phyloP scores from a whole-genome alignment of 352 stramenopile species.

The Aphanomyces invadans region DNA sequence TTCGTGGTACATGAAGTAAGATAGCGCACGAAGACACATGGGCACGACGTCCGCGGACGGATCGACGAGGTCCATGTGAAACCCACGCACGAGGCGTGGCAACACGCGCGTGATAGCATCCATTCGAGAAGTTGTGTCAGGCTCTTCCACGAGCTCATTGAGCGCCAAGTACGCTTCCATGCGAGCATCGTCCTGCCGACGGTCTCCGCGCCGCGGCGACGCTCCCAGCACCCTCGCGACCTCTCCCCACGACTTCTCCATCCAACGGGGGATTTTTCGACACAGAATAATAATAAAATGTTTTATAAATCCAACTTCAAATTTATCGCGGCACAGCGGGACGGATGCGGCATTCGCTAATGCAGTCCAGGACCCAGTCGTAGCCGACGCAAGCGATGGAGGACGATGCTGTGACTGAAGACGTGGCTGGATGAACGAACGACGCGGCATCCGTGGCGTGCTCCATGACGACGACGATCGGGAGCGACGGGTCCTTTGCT shows the following conservation, averaged over 20 bases:
- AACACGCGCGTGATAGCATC: neutral
- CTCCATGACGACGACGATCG: slow-evolving; percentile 66
- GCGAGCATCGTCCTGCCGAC: neutral
- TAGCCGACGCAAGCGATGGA: slow-evolving; percentile 66
- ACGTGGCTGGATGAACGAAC: slow-evolving; percentile 22
- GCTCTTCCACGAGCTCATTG: slow-evolving; percentile 21
- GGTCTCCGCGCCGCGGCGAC: neutral
- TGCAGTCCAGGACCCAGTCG: slow-evolving; percentile 81
- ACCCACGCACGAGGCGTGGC: neutral
- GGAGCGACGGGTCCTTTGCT: slow-evolving; percentile 37
- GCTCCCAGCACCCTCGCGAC: neutral
- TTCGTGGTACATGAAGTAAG: slow-evolving; percentile 25
- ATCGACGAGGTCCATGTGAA: slow-evolving; percentile 1
- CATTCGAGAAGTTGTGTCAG: slow-evolving; percentile 13
- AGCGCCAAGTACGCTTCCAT: slow-evolving; percentile 14
- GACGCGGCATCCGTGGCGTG: slow-evolving; percentile 24
- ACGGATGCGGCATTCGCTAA: slow-evolving; percentile 66
- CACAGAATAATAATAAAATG: neutral
- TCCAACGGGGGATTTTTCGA: too few species aligned
- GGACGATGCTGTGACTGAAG: slow-evolving; percentile 36
- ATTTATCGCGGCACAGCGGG: too few species aligned
- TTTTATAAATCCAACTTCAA: neutral
- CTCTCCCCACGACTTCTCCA: neutral
- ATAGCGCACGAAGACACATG: slow-evolving; percentile 8
- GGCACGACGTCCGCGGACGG: neutral